Percentiles rank a stretch among this genome's conserved stretches.
Evolutionary conservation across 2,329 filamentous ascomycete species (phyloP).

Genomic region (Colletotrichum brevisporum): DNA sequence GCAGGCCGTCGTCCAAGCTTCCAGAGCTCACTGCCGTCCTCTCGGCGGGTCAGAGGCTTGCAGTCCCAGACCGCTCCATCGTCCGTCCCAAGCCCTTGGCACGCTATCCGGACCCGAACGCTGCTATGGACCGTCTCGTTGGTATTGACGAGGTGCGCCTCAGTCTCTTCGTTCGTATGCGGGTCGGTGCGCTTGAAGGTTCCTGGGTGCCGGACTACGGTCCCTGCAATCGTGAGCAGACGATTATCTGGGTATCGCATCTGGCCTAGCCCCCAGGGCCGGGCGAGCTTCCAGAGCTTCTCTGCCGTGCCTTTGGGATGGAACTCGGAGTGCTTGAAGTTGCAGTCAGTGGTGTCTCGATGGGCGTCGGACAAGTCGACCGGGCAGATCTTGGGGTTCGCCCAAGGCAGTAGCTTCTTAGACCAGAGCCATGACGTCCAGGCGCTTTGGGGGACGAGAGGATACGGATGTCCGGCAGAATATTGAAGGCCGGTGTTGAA

Average conservation of each 20-base stretch:
- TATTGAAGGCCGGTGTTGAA: conserved; percentile 12
- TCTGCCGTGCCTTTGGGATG: conserved; percentile 45
- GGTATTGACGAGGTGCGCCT: conserved; percentile 63
- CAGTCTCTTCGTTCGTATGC: conserved; percentile 51
- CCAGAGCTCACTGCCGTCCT: conserved; percentile 54
- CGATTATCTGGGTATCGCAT: conserved; percentile 57
- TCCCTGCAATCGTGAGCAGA: conserved; percentile 60
- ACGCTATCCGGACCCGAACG: conserved; percentile 65
- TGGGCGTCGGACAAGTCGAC: conserved; percentile 20
- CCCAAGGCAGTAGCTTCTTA: conserved; percentile 10
- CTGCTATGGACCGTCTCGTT: conserved; percentile 69
- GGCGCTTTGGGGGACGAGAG: not conserved
- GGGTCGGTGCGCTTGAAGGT: conserved; percentile 61
- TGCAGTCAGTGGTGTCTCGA: conserved; percentile 57
- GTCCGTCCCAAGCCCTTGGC: conserved; percentile 63
- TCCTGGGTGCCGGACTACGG: conserved; percentile 61
- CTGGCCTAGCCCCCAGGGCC: conserved; percentile 62
- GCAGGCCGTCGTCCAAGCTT: conserved; percentile 52
- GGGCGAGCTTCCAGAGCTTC: conserved; percentile 52
- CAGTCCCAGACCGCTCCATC: conserved; percentile 63
- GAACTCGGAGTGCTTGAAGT: conserved; percentile 35
- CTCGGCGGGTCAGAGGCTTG: conserved; percentile 51
- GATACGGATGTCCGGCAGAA: conserved; percentile 7
- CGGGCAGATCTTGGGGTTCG: conserved; percentile 16
- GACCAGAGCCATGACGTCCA: conserved; percentile 12